These are phyloP conservation scores for Nothophytophthora sp. DNA, from an alignment of 352 stramenopile genomes.

Conservation along the genomic window DNA sequence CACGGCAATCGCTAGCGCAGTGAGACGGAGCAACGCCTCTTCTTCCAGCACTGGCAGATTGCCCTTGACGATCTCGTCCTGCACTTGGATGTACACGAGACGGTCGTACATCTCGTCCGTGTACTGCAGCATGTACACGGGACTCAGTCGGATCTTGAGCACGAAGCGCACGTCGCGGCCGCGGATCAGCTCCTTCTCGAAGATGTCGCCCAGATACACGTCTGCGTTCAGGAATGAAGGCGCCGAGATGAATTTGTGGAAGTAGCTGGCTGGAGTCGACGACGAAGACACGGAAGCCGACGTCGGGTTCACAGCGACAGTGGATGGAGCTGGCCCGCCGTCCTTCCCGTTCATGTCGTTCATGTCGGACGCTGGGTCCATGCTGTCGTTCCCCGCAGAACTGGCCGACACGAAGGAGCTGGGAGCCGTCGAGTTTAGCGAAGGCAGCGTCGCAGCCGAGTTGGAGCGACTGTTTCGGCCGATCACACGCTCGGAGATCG, in stretches of 20 bases:
- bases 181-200: constrained; percentile 90
- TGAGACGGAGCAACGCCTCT: constrained; percentile 74
- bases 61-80: constrained; percentile 92
- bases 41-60: constrained; percentile 85
- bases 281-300: constrained; percentile 35
- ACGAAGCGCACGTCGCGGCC: constrained; percentile 91
- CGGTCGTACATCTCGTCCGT: constrained; percentile 84
- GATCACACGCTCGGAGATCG: constrained; percentile 49
- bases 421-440: no score
- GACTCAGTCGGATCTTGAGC: constrained; percentile 92
- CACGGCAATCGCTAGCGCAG: constrained; percentile 79
- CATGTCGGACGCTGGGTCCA: constrained; percentile 27
- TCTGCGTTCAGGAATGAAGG: constrained; percentile 79
- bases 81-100: constrained; percentile 89
- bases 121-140: constrained; percentile 81
- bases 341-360: constrained; percentile 10
- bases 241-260: constrained; percentile 78
- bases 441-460: constrained; percentile 25
- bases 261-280: constrained; percentile 55
- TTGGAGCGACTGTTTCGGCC: constrained; percentile 27
- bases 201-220: constrained; percentile 91
- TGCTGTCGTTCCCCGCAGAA: constrained; percentile 18
- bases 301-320: constrained; percentile 21
- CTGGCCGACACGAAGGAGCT: constrained; percentile 37
- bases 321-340: constrained; percentile 8